Conservation (phyloP, 1,139 yeast genomes). For the Starmera stellimalicola region DNA sequence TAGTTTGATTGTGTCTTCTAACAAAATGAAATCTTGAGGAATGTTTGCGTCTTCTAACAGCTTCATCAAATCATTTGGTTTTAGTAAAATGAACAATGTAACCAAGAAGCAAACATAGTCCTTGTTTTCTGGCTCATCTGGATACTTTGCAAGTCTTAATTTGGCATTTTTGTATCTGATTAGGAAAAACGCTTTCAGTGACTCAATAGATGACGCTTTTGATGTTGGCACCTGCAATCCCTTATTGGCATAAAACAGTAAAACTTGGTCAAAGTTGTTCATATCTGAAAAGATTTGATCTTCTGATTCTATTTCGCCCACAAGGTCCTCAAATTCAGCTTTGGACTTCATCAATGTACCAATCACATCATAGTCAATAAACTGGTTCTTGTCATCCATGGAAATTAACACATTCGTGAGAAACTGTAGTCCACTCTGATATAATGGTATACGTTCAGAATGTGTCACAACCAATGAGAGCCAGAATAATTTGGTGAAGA, state of each 20-base stretch:
- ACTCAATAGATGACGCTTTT: constrained; percentile 43
- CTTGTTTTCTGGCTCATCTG: constrained; percentile 8
- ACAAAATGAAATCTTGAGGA: constrained; percentile 21
- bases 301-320: constrained; percentile 37
- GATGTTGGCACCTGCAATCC: constrained; percentile 61
- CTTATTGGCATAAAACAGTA: constrained; percentile 43
- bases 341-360: constrained; percentile 30
- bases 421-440: constrained; percentile 47
- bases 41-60: constrained; percentile 39
- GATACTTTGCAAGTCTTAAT: constrained; percentile 2
- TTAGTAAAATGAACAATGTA: constrained; percentile 43
- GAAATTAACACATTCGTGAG: constrained; percentile 24
- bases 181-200: constrained; percentile 41
- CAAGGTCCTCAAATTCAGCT: constrained; percentile 29
- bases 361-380: constrained; percentile 13
- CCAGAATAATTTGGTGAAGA: constrained; percentile 62
- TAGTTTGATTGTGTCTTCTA: constrained; percentile 31
- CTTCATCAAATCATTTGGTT: constrained; percentile 39
- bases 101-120: constrained; percentile 38
- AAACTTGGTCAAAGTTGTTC: constrained; percentile 45
- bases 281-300: constrained; percentile 33
- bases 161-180: constrained; percentile 31
- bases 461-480: constrained; percentile 35
- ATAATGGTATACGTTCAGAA: constrained; percentile 33
- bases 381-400: constrained; percentile 20